These are phyloP conservation scores for Cadophora malorum DNA, from an alignment of 2,329 filamentous ascomycete species.

Conservation along the genomic window DNA sequence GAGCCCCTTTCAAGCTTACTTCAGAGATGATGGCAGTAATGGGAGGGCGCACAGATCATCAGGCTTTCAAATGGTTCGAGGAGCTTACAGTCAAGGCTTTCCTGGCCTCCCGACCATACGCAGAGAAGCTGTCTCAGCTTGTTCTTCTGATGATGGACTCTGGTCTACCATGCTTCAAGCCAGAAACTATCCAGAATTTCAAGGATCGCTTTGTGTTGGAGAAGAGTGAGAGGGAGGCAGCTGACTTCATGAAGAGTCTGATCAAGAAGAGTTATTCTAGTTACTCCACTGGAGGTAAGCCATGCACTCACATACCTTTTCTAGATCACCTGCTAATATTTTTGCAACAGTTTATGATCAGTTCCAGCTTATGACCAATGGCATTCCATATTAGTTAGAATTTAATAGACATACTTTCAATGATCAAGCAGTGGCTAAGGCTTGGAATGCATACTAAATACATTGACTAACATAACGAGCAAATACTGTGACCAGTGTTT, in stretches of 20 bases:
- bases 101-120: slow-evolving; percentile 83
- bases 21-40: slow-evolving; percentile 99
- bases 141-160: slow-evolving; percentile 96
- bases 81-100: slow-evolving; percentile 96
- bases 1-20: slow-evolving; percentile 97
- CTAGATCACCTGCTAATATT: neutral
- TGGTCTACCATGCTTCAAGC: slow-evolving; percentile 96
- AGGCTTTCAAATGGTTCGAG: slow-evolving; percentile 95
- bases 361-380: slow-evolving; percentile 96
- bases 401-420: neutral
- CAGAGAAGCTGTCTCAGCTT: slow-evolving; percentile 87
- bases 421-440: neutral
- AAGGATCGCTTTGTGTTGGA: slow-evolving; percentile 91
- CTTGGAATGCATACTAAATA: neutral
- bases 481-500: neutral
- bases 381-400: slow-evolving; percentile 76
- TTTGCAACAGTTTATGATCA: slow-evolving; percentile 78
- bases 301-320: neutral
- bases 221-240: slow-evolving; percentile 88
- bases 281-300: slow-evolving; percentile 74
- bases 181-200: slow-evolving; percentile 92
- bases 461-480: neutral
- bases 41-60: slow-evolving; percentile 84
- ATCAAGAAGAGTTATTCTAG: slow-evolving; percentile 90
- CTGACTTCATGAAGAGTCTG: slow-evolving; percentile 89